Evolutionary conservation across 2,329 filamentous ascomycete genomes (phyloP).

Genomic region (Calonectria pseudoturangicola): DNA sequence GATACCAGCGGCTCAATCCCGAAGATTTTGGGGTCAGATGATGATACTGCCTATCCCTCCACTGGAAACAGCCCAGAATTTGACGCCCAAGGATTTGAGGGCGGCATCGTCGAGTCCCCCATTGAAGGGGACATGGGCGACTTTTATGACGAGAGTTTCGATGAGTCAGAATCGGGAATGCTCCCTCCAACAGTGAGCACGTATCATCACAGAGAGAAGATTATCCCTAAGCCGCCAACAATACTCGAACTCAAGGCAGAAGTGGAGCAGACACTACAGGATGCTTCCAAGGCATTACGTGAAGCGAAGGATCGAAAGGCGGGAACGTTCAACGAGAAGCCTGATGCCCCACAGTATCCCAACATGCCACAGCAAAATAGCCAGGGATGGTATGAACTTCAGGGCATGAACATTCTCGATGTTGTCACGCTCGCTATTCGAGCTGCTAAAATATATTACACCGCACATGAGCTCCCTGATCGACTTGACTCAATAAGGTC

Average conservation of each 20-base stretch:
- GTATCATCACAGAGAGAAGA: constrained; percentile 89
- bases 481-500: constrained; percentile 90
- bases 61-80: constrained; percentile 76
- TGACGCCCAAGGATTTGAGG: constrained; percentile 62
- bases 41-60: constrained; percentile 76
- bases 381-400: constrained; percentile 87
- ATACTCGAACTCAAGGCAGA: constrained; percentile 83
- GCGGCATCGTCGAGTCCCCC: constrained; percentile 68
- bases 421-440: constrained; percentile 96
- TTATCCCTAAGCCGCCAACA: constrained; percentile 88
- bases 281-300: constrained; percentile 80
- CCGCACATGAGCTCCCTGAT: constrained; percentile 90
- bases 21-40: constrained; percentile 67
- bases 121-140: constrained; percentile 67
- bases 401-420: constrained; percentile 94
- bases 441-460: constrained; percentile 97
- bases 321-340: constrained; percentile 54
- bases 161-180: constrained; percentile 83
- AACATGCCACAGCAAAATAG: constrained; percentile 68
- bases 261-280: constrained; percentile 80
- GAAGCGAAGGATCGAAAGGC: constrained; percentile 69
- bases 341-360: constrained; percentile 56
- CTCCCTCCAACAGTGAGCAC: constrained; percentile 98
- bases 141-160: constrained; percentile 74
- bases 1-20: constrained; percentile 60